Evolutionary conservation across 768 basidiomycete genomes (phyloP).

Genomic region (Suillus tomentosus): DNA sequence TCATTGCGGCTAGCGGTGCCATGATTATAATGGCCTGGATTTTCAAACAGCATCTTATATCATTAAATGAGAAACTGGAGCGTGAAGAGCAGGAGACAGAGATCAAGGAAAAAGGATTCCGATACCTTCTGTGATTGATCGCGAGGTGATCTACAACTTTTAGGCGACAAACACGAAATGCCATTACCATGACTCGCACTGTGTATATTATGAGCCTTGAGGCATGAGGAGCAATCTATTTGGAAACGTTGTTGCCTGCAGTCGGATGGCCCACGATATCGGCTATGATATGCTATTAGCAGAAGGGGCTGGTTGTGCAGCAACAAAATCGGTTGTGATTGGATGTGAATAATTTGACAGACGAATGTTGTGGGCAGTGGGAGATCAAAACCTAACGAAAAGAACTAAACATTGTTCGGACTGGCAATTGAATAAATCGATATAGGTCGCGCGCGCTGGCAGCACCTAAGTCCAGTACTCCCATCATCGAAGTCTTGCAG

Average conservation of each 20-base stretch:
- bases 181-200: background rate
- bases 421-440: background rate
- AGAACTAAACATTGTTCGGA: background rate
- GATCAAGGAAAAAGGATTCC: constrained; percentile 44
- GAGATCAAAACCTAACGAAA: background rate
- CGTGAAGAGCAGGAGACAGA: constrained; percentile 44
- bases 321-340: background rate
- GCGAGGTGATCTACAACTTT: constrained; percentile 5
- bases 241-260: constrained; percentile 7
- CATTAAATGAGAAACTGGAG: constrained; percentile 43
- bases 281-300: background rate
- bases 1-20: constrained; percentile 56
- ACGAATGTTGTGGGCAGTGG: background rate
- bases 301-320: background rate
- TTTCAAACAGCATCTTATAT: constrained; percentile 46
- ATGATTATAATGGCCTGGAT: constrained; percentile 52
- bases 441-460: constrained; percentile 11
- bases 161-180: background rate
- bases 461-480: constrained; percentile 4
- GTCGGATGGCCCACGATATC: background rate
- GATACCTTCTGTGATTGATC: constrained; percentile 47
- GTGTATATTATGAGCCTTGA: constrained; percentile 7
- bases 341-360: background rate
- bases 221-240: constrained; percentile 6
- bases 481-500: no score